Evolutionary conservation across 2,329 filamentous ascomycete species (phyloP).

Genomic region (Didymella segeticola): DNA sequence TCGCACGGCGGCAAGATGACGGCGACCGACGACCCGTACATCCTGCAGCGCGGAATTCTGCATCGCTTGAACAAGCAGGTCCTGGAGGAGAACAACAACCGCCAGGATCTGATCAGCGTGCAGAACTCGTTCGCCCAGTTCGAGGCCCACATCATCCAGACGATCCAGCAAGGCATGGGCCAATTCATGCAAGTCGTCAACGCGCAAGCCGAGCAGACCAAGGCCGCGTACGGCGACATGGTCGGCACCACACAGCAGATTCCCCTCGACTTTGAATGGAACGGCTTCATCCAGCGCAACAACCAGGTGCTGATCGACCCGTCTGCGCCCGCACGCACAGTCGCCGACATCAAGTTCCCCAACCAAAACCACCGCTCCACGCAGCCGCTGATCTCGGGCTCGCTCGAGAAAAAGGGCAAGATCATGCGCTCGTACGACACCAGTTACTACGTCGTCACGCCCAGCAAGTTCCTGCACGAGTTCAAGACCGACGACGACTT

Average conservation of each 20-base stretch:
- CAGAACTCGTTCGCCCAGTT: conserved; percentile 89
- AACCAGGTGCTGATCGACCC: conserved; percentile 78
- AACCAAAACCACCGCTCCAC: conserved; percentile 87
- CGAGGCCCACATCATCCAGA: conserved; percentile 82
- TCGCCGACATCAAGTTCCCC: conserved; percentile 79
- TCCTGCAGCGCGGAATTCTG: conserved; percentile 80
- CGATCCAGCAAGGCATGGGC: conserved; percentile 81
- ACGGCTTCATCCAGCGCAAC: conserved; percentile 77
- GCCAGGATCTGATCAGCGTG: conserved; percentile 88
- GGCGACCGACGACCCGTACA: conserved; percentile 83
- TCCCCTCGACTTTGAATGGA: conserved; percentile 89
- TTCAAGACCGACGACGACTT: conserved; percentile 90
- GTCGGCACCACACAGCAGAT: conserved; percentile 77
- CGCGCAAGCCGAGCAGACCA: conserved; percentile 81
- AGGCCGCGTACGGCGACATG: conserved; percentile 84
- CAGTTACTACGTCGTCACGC: conserved; percentile 89
- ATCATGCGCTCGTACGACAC: conserved; percentile 82
- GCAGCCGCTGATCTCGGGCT: conserved; percentile 83
- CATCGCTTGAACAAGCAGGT: conserved; percentile 90
- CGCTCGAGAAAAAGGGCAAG: conserved; percentile 87
- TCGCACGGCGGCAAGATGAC: conserved; percentile 74
- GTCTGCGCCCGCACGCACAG: conserved; percentile 72
- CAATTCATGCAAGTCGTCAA: conserved; percentile 83
- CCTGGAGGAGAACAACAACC: conserved; percentile 93
- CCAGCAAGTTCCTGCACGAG: conserved; percentile 88